Conservation (phyloP, 2,329 filamentous ascomycete genomes). For the Penicillium sp. region DNA sequence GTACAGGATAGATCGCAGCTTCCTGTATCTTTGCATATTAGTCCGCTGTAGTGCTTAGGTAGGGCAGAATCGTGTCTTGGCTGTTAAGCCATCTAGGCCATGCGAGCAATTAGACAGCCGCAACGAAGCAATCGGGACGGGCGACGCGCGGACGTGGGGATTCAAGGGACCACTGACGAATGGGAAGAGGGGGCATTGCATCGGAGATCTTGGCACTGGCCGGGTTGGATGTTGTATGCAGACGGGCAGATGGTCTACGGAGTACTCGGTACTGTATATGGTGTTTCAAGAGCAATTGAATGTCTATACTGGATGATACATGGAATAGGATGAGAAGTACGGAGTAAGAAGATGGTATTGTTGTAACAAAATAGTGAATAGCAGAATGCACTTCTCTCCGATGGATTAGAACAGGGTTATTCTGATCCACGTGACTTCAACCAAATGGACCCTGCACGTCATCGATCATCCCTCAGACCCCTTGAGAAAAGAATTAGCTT, state of each 20-base stretch:
- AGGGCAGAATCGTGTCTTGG: conserved; percentile 1
- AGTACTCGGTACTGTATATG: background rate
- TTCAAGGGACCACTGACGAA: conserved; percentile 9
- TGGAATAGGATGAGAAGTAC: background rate
- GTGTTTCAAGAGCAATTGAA: background rate
- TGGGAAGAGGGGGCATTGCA: conserved; percentile 5
- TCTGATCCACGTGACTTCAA: background rate
- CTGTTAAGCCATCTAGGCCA: background rate
- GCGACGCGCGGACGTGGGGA: conserved; percentile 28
- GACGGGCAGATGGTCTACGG: background rate
- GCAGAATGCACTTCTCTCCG: no score
- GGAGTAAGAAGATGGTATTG: background rate
- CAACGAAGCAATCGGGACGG: background rate
- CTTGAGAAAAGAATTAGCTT: conserved; percentile 10
- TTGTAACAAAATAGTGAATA: no score
- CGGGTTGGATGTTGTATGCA: background rate
- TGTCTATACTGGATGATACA: background rate
- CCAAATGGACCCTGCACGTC: conserved; percentile 12
- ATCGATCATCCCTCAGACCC: conserved; percentile 12
- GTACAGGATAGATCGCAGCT: background rate
- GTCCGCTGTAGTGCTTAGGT: background rate
- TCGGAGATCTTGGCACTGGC: conserved; percentile 17
- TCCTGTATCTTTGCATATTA: background rate
- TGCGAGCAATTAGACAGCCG: background rate
- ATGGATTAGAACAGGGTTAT: background rate